Base-by-base conservation (phyloP, 2,329 filamentous ascomycete genomes). In the Bertia moriformis region DNA sequence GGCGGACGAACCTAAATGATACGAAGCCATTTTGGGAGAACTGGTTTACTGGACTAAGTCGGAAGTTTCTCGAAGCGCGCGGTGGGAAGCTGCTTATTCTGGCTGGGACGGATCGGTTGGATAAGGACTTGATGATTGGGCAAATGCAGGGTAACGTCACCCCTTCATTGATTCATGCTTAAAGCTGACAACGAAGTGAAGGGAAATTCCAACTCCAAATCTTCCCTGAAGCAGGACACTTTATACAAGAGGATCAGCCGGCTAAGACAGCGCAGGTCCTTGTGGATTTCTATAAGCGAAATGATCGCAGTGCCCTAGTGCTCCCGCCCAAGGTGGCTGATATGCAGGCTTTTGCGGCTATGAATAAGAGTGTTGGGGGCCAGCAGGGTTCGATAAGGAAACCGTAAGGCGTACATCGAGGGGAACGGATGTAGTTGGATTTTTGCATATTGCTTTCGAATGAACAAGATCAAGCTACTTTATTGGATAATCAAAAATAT, bases 161-260 rank as follows among this genome's bases (percentile, higher is more conserved):
- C n/a, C n/a, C n/a, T n/a, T n/a, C n/a, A n/a, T n/a, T n/a, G n/a
- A 29, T n/a, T 29, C 24, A n/a, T 29, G 24, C 24, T 18, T n/a
- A n/a, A n/a, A n/a, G n/a, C n/a, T n/a, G n/a, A n/a, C n/a, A n/a
- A n/a, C n/a, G n/a, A n/a, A n/a, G n/a, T n/a, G n/a, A n/a, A 76
- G 81, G 88, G 4, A 96, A 96, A 67, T 98, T 96, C 54, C 87
- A 93, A 41, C 65, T 98, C 36, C 84, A 94, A 49, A 88, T 98
- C 4, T 83, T 96, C 49, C 88, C 91, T 1, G 85, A 94, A 54
- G 87, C 91, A 1, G 91, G 91, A 0, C 91, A 98, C 57, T 98
- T 98, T 52, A 77, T 98, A 41, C 91, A 98, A 47, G 91, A 98
- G 57, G 91, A 98, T 56, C 71, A 89, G 38, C 88, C 91, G 0